Evolutionary conservation across 768 basidiomycete genomes (phyloP).

Genomic region (Psilocybe subaeruginosa): DNA sequence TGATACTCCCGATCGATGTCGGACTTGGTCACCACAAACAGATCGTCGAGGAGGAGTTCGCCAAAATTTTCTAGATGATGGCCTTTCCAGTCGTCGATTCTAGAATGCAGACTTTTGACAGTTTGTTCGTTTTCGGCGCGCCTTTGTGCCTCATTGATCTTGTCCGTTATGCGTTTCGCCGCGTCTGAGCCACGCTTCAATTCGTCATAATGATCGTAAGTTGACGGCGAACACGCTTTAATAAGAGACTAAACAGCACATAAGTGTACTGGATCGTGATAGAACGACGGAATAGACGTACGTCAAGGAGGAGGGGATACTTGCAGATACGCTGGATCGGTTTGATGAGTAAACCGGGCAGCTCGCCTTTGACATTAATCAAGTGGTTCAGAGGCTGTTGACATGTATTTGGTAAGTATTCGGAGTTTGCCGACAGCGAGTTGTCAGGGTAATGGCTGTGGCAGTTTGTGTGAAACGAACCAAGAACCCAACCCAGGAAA

Average conservation of each 20-base stretch:
- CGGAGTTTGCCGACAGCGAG: conserved; percentile 32
- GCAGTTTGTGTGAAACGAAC: conserved; percentile 27
- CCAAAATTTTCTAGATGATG: conserved; percentile 96
- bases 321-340: conserved; percentile 99
- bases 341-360: conserved; percentile 97
- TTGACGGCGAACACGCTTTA: conserved; percentile 64
- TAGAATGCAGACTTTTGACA: conserved; percentile 79
- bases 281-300: conserved; percentile 40
- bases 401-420: conserved; percentile 42
- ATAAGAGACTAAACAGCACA: conserved; percentile 61
- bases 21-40: conserved; percentile 94
- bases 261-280: conserved; percentile 7
- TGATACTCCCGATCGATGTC: conserved; percentile 98
- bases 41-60: conserved; percentile 90
- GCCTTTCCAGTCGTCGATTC: conserved; percentile 99
- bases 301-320: conserved; percentile 93
- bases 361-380: conserved; percentile 89
- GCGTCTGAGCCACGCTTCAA: conserved; percentile 83
- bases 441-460: conserved; percentile 36
- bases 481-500: conserved; percentile 15
- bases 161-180: conserved; percentile 91
- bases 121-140: conserved; percentile 91
- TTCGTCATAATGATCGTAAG: conserved; percentile 78
- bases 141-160: conserved; percentile 94
- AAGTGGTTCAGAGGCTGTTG: conserved; percentile 77